A percentile compares a stretch with the other conserved stretches of the same genome.
These are phyloP conservation scores for Trichoderma guizhouense DNA, from an alignment of 2,329 filamentous ascomycete genomes.

Conservation along the genomic window DNA sequence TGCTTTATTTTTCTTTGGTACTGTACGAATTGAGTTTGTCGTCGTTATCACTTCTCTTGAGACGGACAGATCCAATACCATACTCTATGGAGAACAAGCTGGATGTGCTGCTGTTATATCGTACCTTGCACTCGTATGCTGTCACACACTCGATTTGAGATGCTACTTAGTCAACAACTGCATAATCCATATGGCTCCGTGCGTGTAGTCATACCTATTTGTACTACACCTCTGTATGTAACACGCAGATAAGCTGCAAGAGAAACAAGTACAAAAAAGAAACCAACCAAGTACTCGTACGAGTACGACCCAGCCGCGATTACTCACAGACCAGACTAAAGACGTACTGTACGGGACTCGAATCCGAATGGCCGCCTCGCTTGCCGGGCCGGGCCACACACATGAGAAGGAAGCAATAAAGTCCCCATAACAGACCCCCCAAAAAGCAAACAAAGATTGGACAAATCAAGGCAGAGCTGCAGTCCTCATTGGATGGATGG, in stretches of 20 bases:
- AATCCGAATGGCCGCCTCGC: slow-evolving; percentile 2
- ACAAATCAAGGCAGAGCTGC: neutral
- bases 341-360: neutral
- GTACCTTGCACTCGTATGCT: neutral
- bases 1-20: neutral
- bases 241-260: neutral
- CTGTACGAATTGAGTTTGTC: neutral
- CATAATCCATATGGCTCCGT: neutral
- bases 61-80: neutral
- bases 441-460: neutral
- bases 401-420: neutral
- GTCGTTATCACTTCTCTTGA: neutral
- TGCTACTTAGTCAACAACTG: neutral
- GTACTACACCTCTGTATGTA: neutral
- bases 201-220: neutral
- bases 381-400: slow-evolving; percentile 7
- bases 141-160: neutral
- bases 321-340: neutral
- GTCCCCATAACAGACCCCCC: neutral
- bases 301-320: neutral
- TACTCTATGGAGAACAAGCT: neutral
- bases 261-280: neutral
- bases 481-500: slow-evolving; percentile 5
- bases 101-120: neutral
- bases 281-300: neutral